These are phyloP conservation scores for Huntiella savannae DNA, from an alignment of 2,329 filamentous ascomycete species.

Conservation along the genomic window DNA sequence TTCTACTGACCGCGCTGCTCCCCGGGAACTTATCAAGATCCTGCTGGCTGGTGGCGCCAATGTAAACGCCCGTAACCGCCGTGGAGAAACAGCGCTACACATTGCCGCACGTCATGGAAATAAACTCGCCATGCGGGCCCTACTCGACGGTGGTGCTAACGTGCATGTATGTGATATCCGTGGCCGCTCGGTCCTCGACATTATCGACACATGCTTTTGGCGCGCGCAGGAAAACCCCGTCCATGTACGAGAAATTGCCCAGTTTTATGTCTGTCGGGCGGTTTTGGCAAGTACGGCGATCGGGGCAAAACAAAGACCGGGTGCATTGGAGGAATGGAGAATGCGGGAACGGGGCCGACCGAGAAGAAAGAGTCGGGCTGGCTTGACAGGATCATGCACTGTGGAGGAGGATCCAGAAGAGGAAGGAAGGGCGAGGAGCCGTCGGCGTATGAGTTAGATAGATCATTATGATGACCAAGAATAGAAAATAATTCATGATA, in stretches of 20 bases:
- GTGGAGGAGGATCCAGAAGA: too few species aligned
- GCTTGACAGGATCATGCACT: too few species aligned
- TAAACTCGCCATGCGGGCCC: constrained; percentile 29
- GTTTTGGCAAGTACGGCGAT: constrained; percentile 23
- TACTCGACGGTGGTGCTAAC: constrained; percentile 28
- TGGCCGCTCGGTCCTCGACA: constrained; percentile 26
- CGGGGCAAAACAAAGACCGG: constrained; percentile 22
- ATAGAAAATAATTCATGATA: background rate
- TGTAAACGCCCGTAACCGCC: constrained; percentile 31
- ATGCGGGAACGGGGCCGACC: background rate
- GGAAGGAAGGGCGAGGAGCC: background rate
- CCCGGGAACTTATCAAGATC: constrained; percentile 24
- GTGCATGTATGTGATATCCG: constrained; percentile 27
- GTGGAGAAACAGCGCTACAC: constrained; percentile 36
- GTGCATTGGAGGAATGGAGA: constrained; percentile 24
- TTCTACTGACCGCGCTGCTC: constrained; percentile 23
- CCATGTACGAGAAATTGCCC: constrained; percentile 19
- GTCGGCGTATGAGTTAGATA: background rate
- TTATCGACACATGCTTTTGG: constrained; percentile 24
- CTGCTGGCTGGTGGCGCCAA: constrained; percentile 26
- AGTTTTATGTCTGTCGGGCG: constrained; percentile 26
- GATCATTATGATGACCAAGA: background rate
- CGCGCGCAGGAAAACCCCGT: constrained; percentile 17
- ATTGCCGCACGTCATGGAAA: constrained; percentile 33
- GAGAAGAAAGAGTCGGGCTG: background rate